Conservation (phyloP, 1,139 yeast species). For the Taiozyma onychis region DNA sequence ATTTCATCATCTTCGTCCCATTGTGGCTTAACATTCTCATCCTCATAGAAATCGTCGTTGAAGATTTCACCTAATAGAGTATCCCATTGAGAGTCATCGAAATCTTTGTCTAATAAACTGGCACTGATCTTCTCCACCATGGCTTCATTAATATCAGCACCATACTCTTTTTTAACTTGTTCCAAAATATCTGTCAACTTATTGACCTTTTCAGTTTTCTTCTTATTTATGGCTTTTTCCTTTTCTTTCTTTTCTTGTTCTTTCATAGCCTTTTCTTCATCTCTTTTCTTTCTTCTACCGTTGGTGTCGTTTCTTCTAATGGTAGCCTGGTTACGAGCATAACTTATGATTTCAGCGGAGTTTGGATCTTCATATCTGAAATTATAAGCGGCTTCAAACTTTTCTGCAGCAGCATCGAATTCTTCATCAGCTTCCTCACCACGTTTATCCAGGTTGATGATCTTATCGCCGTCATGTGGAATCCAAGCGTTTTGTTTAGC, state of each 20-base stretch:
- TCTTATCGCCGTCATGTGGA: constrained; percentile 53
- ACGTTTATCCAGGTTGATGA: constrained; percentile 47
- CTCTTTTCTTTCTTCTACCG: constrained; percentile 78
- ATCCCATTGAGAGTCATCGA: constrained; percentile 92
- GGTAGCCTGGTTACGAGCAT: constrained; percentile 94
- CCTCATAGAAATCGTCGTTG: constrained; percentile 71
- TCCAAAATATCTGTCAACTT: constrained; percentile 72
- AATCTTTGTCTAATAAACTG: constrained; percentile 76
- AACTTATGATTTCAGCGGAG: constrained; percentile 88
- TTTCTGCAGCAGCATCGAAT: constrained; percentile 88
- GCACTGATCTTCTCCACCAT: constrained; percentile 62
- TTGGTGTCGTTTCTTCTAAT: constrained; percentile 75
- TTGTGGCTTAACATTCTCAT: constrained; percentile 47
- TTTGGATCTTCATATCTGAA: constrained; percentile 92
- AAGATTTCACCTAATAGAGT: constrained; percentile 77
- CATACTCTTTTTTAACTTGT: constrained; percentile 77
- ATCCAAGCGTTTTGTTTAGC: constrained; percentile 84
- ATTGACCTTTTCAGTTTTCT: constrained; percentile 70
- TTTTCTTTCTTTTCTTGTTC: constrained; percentile 47
- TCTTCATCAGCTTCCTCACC: constrained; percentile 56
- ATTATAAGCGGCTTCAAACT: constrained; percentile 88
- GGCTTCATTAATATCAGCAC: constrained; percentile 61
- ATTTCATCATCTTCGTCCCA: constrained; percentile 49
- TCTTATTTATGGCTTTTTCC: constrained; percentile 60
- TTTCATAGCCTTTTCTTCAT: constrained; percentile 53